These are phyloP conservation scores for Seiridium cupressi DNA, from an alignment of 2,329 filamentous ascomycete genomes.

Conservation along the genomic window DNA sequence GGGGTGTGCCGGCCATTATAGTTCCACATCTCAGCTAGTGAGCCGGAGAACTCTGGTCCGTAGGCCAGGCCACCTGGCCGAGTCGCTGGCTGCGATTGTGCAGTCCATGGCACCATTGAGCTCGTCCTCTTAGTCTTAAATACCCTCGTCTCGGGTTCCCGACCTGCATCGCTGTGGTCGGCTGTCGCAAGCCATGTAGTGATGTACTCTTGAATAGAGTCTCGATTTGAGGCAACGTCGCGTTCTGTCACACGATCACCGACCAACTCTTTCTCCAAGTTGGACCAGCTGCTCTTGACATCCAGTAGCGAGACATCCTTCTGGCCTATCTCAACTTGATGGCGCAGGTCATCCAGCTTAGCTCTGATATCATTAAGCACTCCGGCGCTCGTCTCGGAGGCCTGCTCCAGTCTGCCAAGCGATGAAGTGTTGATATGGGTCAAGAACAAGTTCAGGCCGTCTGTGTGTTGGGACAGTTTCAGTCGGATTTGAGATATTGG, in stretches of 20 bases:
- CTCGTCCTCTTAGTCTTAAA: background rate
- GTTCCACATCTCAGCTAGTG: background rate
- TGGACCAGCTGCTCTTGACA: background rate
- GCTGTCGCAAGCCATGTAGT: background rate
- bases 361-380: constrained; percentile 1
- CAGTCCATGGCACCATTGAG: background rate
- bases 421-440: constrained; percentile 3
- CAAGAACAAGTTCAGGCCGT: constrained; percentile 1
- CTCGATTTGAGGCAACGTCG: constrained; percentile 1
- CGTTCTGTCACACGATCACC: background rate
- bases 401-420: constrained; percentile 3
- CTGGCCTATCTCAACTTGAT: background rate
- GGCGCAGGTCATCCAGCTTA: background rate
- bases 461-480: constrained; percentile 1
- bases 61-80: background rate
- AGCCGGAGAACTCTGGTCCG: background rate
- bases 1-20: background rate
- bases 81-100: background rate
- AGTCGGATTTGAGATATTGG: background rate
- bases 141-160: too few relatives aligned
- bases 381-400: background rate
- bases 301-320: background rate
- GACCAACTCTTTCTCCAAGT: constrained; percentile 1
- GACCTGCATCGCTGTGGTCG: background rate
- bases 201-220: constrained; percentile 1